These are phyloP conservation scores for Trichophyton mentagrophytes DNA, from an alignment of 2,329 filamentous ascomycete genomes.

Conservation along the genomic window DNA sequence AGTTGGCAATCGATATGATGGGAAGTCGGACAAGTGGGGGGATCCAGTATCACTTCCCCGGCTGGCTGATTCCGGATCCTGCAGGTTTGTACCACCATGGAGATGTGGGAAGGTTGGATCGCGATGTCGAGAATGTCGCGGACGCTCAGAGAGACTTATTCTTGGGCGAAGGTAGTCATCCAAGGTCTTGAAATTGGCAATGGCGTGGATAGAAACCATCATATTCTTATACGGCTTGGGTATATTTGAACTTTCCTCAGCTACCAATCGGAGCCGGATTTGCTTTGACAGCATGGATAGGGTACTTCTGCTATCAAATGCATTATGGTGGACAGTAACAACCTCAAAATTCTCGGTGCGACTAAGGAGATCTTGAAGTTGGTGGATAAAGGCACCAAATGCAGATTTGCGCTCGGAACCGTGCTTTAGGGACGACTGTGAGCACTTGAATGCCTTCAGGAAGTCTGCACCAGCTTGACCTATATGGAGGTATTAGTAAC, in stretches of 20 bases:
- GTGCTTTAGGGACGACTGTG: slow-evolving; percentile 47
- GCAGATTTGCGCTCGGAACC: slow-evolving; percentile 50
- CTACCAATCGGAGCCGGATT: slow-evolving; percentile 73
- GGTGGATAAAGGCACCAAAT: slow-evolving; percentile 82
- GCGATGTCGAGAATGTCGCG: slow-evolving; percentile 46
- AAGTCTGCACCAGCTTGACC: slow-evolving; percentile 63
- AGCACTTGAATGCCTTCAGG: slow-evolving; percentile 80
- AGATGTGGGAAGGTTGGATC: slow-evolving; percentile 58
- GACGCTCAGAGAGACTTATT: slow-evolving; percentile 67
- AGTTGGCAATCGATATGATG: slow-evolving; percentile 9
- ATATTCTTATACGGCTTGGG: slow-evolving; percentile 80
- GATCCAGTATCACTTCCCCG: not conserved
- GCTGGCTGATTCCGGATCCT: not conserved
- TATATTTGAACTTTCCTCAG: slow-evolving; percentile 57
- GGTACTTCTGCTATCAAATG: slow-evolving; percentile 44
- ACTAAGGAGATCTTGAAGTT: slow-evolving; percentile 89
- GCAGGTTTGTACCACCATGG: slow-evolving; percentile 39
- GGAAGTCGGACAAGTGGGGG: not conserved
- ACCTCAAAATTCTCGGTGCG: slow-evolving; percentile 97
- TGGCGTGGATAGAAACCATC: slow-evolving; percentile 97
- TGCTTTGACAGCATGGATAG: slow-evolving; percentile 96
- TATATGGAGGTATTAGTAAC: slow-evolving; percentile 5
- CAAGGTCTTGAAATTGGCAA: slow-evolving; percentile 91
- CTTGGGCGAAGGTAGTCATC: slow-evolving; percentile 91
- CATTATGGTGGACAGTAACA: slow-evolving; percentile 76